Conservation (phyloP, 1,284 basidiomycete genomes). For the Puccinia polysora region DNA sequence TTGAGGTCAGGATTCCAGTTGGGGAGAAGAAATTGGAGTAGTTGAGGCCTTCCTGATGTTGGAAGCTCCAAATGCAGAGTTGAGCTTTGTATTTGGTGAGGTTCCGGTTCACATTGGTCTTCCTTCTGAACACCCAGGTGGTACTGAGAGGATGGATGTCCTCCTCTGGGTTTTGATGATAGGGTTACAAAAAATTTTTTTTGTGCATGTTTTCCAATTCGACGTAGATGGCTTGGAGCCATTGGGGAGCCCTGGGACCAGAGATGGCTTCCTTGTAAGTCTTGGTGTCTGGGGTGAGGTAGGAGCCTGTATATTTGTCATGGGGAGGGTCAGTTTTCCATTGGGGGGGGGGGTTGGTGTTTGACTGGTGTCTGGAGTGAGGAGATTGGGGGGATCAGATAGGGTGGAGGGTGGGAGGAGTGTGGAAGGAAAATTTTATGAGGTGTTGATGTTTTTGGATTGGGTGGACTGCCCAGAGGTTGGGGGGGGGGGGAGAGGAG, state of each 20-base stretch:
- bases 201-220: not conserved
- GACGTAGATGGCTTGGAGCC: not conserved
- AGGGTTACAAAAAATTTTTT: not conserved
- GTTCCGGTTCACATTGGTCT: constrained; percentile 8
- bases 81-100: constrained; percentile 9
- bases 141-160: not conserved
- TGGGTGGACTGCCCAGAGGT: too few species aligned
- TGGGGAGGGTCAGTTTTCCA: not conserved
- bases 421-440: not conserved
- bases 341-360: not conserved
- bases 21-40: constrained; percentile 15
- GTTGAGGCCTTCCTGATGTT: constrained; percentile 6
- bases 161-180: not conserved
- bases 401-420: too few species aligned
- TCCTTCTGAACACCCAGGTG: constrained; percentile 11
- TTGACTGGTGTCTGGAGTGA: not conserved
- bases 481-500: too few species aligned
- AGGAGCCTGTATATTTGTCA: not conserved
- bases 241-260: not conserved
- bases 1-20: not conserved
- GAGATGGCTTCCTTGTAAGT: not conserved
- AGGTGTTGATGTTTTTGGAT: not conserved
- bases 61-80: not conserved
- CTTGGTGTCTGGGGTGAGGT: not conserved
- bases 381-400: not conserved